Evolutionary conservation across 306 rosid genomes (phyloP).

Genomic region (Neltuma alba): DNA sequence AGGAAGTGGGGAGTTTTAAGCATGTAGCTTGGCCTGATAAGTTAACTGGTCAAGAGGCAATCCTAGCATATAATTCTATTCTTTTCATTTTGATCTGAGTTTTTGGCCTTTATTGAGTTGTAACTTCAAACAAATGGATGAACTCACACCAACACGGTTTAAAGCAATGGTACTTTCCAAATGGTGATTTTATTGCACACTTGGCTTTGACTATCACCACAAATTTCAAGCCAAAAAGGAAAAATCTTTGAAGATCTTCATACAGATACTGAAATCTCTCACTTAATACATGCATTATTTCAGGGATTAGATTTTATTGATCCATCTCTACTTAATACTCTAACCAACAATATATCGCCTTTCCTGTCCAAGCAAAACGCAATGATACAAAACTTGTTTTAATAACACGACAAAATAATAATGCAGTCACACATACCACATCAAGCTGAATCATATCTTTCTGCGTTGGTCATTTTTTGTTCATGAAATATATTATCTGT

Average conservation of each 20-base stretch:
- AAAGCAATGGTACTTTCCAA: neutral
- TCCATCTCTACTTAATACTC: neutral
- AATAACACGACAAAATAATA: neutral
- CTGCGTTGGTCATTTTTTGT: neutral
- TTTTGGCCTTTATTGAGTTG: slow-evolving; percentile 9
- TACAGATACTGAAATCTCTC: neutral
- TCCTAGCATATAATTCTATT: neutral
- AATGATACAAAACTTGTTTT: neutral
- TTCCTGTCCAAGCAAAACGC: neutral
- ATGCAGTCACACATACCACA: neutral
- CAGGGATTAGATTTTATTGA: neutral
- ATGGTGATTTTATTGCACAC: neutral
- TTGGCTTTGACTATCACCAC: neutral
- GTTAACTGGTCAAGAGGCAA: neutral
- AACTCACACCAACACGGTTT: neutral
- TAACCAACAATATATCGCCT: neutral
- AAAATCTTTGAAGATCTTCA: neutral
- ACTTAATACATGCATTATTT: neutral
- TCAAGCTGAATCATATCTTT: neutral
- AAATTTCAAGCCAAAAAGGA: neutral
- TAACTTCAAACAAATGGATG: neutral
- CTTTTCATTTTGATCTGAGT: neutral
- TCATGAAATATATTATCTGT: neutral
- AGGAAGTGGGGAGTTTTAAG: neutral
- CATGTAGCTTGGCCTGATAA: neutral